phyloP scores from a whole-genome alignment of 176 grass and related monocot species.

The Eleusine coracana region DNA sequence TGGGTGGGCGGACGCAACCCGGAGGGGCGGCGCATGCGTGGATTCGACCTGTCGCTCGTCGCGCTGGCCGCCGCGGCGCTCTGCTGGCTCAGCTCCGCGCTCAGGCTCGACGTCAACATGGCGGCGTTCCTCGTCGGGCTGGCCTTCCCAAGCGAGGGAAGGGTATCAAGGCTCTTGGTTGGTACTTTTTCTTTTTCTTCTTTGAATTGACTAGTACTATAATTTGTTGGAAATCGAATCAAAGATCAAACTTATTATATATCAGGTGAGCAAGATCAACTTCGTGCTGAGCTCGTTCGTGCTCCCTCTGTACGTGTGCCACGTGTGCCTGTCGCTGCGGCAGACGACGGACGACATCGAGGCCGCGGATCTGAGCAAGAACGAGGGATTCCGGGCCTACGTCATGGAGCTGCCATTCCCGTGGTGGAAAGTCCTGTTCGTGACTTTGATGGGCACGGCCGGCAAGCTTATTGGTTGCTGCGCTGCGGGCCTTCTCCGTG shows the following conservation, averaged over 20 bases:
- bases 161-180: conserved; percentile 53
- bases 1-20: conserved; percentile 74
- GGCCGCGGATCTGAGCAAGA: not conserved
- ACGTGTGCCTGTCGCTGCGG: conserved; percentile 53
- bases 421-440: conserved; percentile 53
- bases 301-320: conserved; percentile 61
- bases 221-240: no score
- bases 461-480: conserved; percentile 60
- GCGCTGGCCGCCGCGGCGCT: conserved; percentile 37
- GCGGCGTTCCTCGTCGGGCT: conserved; percentile 69
- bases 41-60: conserved; percentile 52
- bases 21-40: conserved; percentile 63
- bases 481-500: conserved; percentile 34
- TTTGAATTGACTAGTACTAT: no score
- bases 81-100: conserved; percentile 43
- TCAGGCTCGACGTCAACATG: conserved; percentile 69
- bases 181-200: no score
- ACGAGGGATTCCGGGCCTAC: conserved; percentile 27
- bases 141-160: conserved; percentile 64
- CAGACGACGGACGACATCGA: conserved; percentile 56
- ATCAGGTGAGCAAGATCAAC: conserved; percentile 62
- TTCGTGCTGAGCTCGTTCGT: conserved; percentile 68
- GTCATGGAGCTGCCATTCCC: conserved; percentile 55
- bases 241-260: no score
- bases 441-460: conserved; percentile 49